Conservation (phyloP, 1,284 basidiomycete genomes). For the Volvariella surrecta region DNA sequence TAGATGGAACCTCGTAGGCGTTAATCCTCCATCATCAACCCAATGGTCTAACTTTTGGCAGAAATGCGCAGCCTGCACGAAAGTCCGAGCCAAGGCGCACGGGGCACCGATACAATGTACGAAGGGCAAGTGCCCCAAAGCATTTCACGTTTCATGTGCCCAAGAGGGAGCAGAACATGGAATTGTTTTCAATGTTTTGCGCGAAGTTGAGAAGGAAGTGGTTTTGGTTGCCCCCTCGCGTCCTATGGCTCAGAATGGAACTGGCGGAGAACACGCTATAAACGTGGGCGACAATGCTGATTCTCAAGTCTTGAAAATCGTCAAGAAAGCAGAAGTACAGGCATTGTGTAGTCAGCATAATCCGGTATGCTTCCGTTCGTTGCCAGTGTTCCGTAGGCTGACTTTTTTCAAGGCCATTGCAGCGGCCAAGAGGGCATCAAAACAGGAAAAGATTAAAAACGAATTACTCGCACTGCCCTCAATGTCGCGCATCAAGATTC, state of each 20-base stretch:
- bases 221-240: slow-evolving; percentile 38
- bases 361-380: slow-evolving; percentile 45
- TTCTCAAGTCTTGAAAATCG: slow-evolving; percentile 46
- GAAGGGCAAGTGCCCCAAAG: slow-evolving; percentile 87
- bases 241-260: slow-evolving; percentile 8
- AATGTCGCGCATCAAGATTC: slow-evolving; percentile 73
- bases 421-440: slow-evolving; percentile 62
- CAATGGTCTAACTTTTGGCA: slow-evolving; percentile 22
- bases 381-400: slow-evolving; percentile 5
- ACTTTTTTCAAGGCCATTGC: slow-evolving; percentile 51
- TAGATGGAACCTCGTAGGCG: slow-evolving; percentile 80
- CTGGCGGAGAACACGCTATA: background rate
- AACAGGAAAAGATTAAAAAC: slow-evolving; percentile 55
- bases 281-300: slow-evolving; percentile 9
- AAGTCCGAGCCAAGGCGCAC: slow-evolving; percentile 55
- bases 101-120: slow-evolving; percentile 94
- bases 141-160: slow-evolving; percentile 93
- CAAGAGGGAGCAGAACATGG: slow-evolving; percentile 41
- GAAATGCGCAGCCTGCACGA: slow-evolving; percentile 86
- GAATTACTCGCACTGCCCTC: slow-evolving; percentile 60
- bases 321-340: slow-evolving; percentile 66
- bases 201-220: slow-evolving; percentile 73
- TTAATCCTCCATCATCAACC: slow-evolving; percentile 6
- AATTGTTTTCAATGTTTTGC: slow-evolving; percentile 52
- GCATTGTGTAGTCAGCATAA: slow-evolving; percentile 78